phyloP scores from a whole-genome alignment of 2,329 filamentous ascomycete genomes.

The Colletotrichum sp. region DNA sequence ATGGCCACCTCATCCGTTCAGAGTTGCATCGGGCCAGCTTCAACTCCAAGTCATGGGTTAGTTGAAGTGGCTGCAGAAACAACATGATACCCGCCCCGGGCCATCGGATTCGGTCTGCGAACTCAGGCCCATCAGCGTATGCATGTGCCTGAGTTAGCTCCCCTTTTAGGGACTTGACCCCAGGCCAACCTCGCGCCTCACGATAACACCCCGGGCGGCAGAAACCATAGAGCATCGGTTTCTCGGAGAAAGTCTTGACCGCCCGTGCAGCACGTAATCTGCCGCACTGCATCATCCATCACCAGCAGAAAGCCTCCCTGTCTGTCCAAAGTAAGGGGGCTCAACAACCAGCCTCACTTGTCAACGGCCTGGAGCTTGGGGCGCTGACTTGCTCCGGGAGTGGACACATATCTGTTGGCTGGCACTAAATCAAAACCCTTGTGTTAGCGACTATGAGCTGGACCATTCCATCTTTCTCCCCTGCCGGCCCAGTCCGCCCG shows the following conservation, averaged over 20 bases:
- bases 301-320: background rate
- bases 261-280: background rate
- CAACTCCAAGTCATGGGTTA: background rate
- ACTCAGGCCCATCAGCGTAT: constrained; percentile 10
- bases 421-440: background rate
- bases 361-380: background rate
- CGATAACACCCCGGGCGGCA: constrained; percentile 6
- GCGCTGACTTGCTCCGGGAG: background rate
- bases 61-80: background rate
- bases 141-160: constrained; percentile 19
- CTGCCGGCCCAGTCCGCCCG: background rate
- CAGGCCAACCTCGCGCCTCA: background rate
- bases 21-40: background rate
- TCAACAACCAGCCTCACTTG: background rate
- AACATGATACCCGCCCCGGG: background rate
- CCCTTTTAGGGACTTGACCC: background rate
- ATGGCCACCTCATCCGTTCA: background rate
- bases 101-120: background rate
- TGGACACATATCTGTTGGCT: background rate
- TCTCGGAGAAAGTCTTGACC: background rate
- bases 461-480: background rate
- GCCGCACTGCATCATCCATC: background rate
- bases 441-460: background rate
- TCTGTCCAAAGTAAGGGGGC: background rate
- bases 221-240: background rate